Conservation (phyloP, 768 basidiomycete genomes). For the Agrocybe chaxingu region DNA sequence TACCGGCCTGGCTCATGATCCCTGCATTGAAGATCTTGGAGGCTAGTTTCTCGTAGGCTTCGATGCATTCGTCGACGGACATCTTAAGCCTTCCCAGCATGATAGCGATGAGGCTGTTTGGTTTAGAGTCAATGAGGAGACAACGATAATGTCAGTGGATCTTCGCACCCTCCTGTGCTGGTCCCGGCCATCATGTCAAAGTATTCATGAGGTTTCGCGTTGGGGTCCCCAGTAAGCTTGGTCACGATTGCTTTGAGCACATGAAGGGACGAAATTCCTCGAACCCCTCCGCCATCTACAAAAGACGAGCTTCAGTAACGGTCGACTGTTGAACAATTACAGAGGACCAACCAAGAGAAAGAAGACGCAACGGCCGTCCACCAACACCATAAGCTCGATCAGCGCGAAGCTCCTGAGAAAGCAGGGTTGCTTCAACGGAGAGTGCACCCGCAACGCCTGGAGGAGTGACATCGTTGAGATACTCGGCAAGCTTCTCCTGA, state of each 20-base stretch:
- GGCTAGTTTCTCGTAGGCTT: slow-evolving; percentile 23
- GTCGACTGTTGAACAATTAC: not conserved
- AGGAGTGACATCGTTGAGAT: slow-evolving; percentile 18
- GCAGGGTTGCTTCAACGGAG: slow-evolving; percentile 22
- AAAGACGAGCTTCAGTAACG: not conserved
- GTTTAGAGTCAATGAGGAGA: not conserved
- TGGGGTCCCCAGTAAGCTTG: slow-evolving; percentile 18
- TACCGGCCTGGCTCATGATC: slow-evolving; percentile 7
- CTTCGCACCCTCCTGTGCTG: slow-evolving; percentile 28
- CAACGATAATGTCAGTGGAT: not conserved
- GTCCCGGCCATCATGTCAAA: slow-evolving; percentile 36
- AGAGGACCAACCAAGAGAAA: slow-evolving; percentile 24
- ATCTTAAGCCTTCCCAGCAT: slow-evolving; percentile 36
- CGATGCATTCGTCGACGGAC: slow-evolving; percentile 30
- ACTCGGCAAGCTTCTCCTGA: slow-evolving; percentile 16
- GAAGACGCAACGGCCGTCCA: slow-evolving; percentile 20
- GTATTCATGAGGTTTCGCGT: slow-evolving; percentile 25
- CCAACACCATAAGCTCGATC: slow-evolving; percentile 19
- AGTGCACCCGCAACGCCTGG: slow-evolving; percentile 15
- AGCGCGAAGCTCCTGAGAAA: slow-evolving; percentile 22
- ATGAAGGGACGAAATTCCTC: slow-evolving; percentile 28
- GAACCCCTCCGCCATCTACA: slow-evolving; percentile 33
- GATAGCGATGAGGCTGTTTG: slow-evolving; percentile 27
- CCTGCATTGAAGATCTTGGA: slow-evolving; percentile 26
- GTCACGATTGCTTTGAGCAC: slow-evolving; percentile 28